Percentiles rank a stretch among this genome's conserved stretches.
phyloP scores from a whole-genome alignment of 192 early-diverging fungal genomes.

The Phlyctochytrium planicorne region DNA sequence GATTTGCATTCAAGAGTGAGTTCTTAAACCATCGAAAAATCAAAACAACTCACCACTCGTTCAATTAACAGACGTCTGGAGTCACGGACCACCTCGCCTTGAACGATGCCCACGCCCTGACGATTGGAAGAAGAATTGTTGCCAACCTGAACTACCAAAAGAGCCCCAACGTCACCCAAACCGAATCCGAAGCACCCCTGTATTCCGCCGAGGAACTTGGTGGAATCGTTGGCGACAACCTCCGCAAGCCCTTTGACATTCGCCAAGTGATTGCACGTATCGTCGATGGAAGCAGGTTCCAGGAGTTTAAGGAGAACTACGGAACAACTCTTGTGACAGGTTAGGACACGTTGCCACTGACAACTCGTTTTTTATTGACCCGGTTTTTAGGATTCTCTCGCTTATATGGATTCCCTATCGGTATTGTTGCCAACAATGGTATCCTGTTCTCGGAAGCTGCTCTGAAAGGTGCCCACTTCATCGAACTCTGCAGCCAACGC shows the following conservation, averaged over 20 bases:
- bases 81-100: slow-evolving; percentile 93
- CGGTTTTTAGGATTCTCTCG: slow-evolving; percentile 72
- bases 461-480: slow-evolving; percentile 93
- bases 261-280: slow-evolving; percentile 91
- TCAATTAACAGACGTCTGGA: slow-evolving; percentile 64
- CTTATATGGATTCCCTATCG: slow-evolving; percentile 87
- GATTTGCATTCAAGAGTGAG: slow-evolving; percentile 84
- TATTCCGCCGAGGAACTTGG: slow-evolving; percentile 81
- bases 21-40: not conserved
- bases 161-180: slow-evolving; percentile 45
- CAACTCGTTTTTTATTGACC: not conserved
- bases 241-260: slow-evolving; percentile 84
- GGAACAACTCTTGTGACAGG: slow-evolving; percentile 87
- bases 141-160: slow-evolving; percentile 83
- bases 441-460: slow-evolving; percentile 93
- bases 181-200: slow-evolving; percentile 70
- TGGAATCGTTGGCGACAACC: slow-evolving; percentile 92
- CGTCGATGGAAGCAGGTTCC: slow-evolving; percentile 87
- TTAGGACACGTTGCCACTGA: slow-evolving; percentile 8
- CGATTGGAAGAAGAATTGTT: slow-evolving; percentile 78
- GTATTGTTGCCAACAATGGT: slow-evolving; percentile 95
- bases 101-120: slow-evolving; percentile 85
- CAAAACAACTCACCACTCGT: not conserved
- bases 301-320: slow-evolving; percentile 93
- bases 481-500: slow-evolving; percentile 87